Evolutionary conservation across 2,329 filamentous ascomycete genomes (phyloP), one percentile per base, ranked within the genome.

Genomic region (Epichloe elymi): DNA sequence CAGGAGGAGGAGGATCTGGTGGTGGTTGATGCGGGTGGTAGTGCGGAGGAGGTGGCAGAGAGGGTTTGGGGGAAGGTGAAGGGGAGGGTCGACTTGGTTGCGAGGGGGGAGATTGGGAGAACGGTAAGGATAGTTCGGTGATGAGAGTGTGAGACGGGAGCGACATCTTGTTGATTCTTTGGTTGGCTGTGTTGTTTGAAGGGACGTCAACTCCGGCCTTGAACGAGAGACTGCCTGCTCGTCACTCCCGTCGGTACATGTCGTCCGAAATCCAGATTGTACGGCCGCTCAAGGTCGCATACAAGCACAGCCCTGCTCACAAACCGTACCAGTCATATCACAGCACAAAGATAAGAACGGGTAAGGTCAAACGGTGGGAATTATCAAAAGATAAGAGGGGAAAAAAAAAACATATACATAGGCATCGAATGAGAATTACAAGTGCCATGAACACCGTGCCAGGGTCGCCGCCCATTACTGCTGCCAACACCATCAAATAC

Each of bases 41-140:
- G 67, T 2, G 70, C 79, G 1, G 78, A 80, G 46, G 79, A 75
- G 53, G 78, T 84, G 6, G 71, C 71, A 5, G 73, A 74, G 51
- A 70, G 71, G 58, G 69, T 84, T 23, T 82, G 78, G 79, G 64
- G 62, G 41, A 69, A 72, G 55, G 75, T 78, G 1, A 58, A 61
- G 58, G 63, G 60, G n/a, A 67, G 70, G 51, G 60, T 81, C 11
- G 71, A 71, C 50, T 65, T 66, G 23, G 75, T 78, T 14, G 73
- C 75, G 56, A 67, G 49, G 75, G 23, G 76, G 0, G 71, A 75
- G 58, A 59, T 73, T 17, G 75, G 75, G 1, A 66, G 56, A 35
- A 59, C 56, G 20, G 72, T 78, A 46, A 70, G 77, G 57, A 67
- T 56, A 23, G 69, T 79, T 7, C 39, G 55, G 48, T 63, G 44